Percentiles rank a stretch among this genome's conserved stretches.
These are phyloP conservation scores for Jatropha multifida DNA, from an alignment of 441 rosid species.

Conservation along the genomic window DNA sequence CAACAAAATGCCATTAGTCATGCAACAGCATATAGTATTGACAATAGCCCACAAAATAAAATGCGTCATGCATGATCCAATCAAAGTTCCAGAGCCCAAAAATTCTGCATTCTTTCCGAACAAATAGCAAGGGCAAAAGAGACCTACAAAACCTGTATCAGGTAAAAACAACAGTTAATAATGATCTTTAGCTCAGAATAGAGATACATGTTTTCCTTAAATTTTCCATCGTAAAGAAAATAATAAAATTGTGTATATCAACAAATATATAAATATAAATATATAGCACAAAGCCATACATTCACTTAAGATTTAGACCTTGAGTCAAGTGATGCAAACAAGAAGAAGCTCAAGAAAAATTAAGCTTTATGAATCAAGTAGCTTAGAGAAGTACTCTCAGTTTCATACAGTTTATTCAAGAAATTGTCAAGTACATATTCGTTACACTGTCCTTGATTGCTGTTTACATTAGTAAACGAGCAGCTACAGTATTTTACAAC, in stretches of 20 bases:
- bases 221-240: not conserved
- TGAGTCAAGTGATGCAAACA: not conserved
- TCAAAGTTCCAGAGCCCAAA: slow-evolving; percentile 84
- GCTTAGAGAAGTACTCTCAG: not conserved
- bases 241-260: not conserved
- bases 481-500: too few species aligned
- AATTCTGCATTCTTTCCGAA: slow-evolving; percentile 85
- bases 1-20: slow-evolving; percentile 67
- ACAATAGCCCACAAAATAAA: slow-evolving; percentile 68
- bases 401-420: not conserved
- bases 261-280: not conserved
- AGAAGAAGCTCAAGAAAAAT: not conserved
- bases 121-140: slow-evolving; percentile 81
- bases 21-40: slow-evolving; percentile 70
- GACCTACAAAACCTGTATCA: slow-evolving; percentile 64
- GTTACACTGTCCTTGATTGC: not conserved
- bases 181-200: slow-evolving; percentile 4
- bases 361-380: not conserved
- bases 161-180: not conserved
- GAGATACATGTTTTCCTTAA: not conserved
- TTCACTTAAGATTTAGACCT: not conserved
- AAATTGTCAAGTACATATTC: not conserved
- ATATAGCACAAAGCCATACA: not conserved
- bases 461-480: too few species aligned
- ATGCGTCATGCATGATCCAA: slow-evolving; percentile 79